Conservation (phyloP, 352 stramenopile species). For the Globisporangium cederbergense region DNA sequence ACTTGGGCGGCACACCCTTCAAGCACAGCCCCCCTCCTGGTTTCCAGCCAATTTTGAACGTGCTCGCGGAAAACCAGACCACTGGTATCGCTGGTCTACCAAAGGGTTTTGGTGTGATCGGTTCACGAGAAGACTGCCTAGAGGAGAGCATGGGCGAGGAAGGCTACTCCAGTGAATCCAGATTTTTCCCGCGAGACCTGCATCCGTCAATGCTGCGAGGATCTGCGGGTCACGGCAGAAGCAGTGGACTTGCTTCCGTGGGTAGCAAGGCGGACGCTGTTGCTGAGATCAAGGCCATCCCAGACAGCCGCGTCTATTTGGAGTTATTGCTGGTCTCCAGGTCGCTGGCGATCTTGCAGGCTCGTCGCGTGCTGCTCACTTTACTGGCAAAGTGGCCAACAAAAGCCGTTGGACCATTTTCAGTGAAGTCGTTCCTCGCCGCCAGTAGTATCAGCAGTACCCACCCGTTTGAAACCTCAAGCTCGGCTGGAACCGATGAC, state of each 20-base stretch:
- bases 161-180: constrained; percentile 69
- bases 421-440: constrained; percentile 44
- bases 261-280: constrained; percentile 64
- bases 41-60: constrained; percentile 79
- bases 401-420: constrained; percentile 52
- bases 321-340: constrained; percentile 75
- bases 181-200: constrained; percentile 77
- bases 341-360: constrained; percentile 80
- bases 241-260: constrained; percentile 34
- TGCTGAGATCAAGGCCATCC: constrained; percentile 74
- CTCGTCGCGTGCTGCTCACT: constrained; percentile 64
- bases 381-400: constrained; percentile 77
- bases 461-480: not conserved
- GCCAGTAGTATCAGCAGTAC: not conserved
- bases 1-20: constrained; percentile 79
- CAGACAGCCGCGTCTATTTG: constrained; percentile 72
- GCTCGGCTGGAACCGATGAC: constrained; percentile 20
- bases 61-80: constrained; percentile 37
- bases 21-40: constrained; percentile 69
- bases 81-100: constrained; percentile 41
- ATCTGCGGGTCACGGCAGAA: constrained; percentile 43
- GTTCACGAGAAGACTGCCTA: constrained; percentile 75
- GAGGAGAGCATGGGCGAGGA: constrained; percentile 85
- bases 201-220: constrained; percentile 70
- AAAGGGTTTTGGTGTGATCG: constrained; percentile 74